These are phyloP conservation scores for Aquanectria penicillioides DNA, from an alignment of 2,329 filamentous ascomycete genomes.

Conservation along the genomic window DNA sequence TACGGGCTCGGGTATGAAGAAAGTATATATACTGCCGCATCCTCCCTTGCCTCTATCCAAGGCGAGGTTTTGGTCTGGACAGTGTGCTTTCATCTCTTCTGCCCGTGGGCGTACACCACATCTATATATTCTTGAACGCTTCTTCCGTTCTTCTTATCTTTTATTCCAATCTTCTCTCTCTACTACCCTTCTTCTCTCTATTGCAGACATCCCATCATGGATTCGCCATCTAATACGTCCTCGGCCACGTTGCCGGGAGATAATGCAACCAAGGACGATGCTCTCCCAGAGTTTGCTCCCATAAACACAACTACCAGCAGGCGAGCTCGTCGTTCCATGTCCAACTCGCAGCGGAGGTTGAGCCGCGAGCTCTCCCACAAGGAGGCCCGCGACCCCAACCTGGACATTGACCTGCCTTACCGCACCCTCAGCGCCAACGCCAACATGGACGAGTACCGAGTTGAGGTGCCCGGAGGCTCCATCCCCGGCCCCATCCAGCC, in stretches of 20 bases:
- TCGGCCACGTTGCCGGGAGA: slow-evolving; percentile 23
- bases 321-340: slow-evolving; percentile 37
- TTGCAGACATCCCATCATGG: not conserved
- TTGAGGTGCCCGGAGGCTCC: slow-evolving; percentile 69
- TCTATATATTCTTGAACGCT: no score
- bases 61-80: not conserved
- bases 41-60: not conserved
- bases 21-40: slow-evolving; percentile 24
- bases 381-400: slow-evolving; percentile 50
- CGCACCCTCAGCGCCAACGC: slow-evolving; percentile 69
- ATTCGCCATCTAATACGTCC: slow-evolving; percentile 15
- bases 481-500: slow-evolving; percentile 59
- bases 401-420: slow-evolving; percentile 70
- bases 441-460: slow-evolving; percentile 74
- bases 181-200: not conserved
- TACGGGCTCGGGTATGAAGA: slow-evolving; percentile 6
- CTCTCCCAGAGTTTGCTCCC: slow-evolving; percentile 31
- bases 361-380: slow-evolving; percentile 40
- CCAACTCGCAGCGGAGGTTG: slow-evolving; percentile 22
- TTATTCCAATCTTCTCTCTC: not conserved
- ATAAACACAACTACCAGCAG: slow-evolving; percentile 32
- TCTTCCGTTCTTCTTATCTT: not conserved
- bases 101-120: no score
- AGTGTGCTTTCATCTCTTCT: not conserved
- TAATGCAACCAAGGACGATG: slow-evolving; percentile 7